Evolutionary conservation across 1,284 basidiomycete species (phyloP), one percentile per base, ranked within the genome.

Genomic region (Microbotryum lychnidis-dioicae): DNA sequence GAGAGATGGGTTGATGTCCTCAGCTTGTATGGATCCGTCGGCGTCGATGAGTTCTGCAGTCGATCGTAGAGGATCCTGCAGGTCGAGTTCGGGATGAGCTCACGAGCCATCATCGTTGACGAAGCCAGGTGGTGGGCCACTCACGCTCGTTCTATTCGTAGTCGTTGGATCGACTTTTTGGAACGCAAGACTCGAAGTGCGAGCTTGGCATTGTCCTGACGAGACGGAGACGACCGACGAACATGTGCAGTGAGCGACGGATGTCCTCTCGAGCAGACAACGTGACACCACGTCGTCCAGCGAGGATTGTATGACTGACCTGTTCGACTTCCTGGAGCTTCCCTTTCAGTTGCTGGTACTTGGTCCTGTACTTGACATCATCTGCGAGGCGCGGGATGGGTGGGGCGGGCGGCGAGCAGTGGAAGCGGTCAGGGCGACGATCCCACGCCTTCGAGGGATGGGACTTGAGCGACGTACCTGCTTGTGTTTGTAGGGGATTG

Each of bases 101-200:
- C 3, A 12, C 10, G 50, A 20, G 7, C n/a, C 2, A n/a, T 4
- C 7, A 23, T 8, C 12, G 48, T 47, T 6, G 21, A 29, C 4
- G 29, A 10, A 4, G 16, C 1, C 4, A 18, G 31, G 31, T n/a
- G 9, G 7, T 9, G 6, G 54, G 52, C 62, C 60, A 83, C 88
- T 79, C 72, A 91, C 89, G 89, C 87, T 78, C 90, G 80, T 75
- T 93, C 90, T 62, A 93, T 80, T 74, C 89, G 86, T 82, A 92
- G 85, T 50, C 90, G 81, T 74, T 91, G 88, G 58, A 93, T 90
- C 71, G 84, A 87, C 70, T 86, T 84, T 76, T 89, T 91, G 52
- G 88, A 84, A 70, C 86, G 80, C 23, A 90, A 78, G 49, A 91
- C 83, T 76, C 87, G 87, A 78, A 86, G 83, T 70, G 87, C 82